Base-by-base conservation (phyloP, 768 basidiomycete species). In the Lactifluus piperatus region DNA sequence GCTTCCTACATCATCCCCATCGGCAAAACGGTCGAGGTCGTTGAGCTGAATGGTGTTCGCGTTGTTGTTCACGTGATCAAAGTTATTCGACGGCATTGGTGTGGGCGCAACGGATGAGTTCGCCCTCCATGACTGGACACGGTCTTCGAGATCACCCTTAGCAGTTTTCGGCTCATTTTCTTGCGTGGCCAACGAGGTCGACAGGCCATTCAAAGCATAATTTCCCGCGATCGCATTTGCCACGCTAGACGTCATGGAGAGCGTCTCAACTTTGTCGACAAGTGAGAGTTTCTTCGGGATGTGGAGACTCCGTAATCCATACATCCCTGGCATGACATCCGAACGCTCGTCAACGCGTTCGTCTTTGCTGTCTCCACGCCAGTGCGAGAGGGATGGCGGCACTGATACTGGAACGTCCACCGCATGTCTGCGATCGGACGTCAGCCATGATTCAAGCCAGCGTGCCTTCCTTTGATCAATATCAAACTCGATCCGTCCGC, bases 401-500 rank as follows among this genome's bases (percentile, higher is more conserved):
- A 71, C 71, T 30, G 75, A 72, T 36, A 75, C 69, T 27, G 74
- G 68, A 37, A 72, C 66, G 62, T 83, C 82, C 16, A 69, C 65
- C 24, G 71, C 62, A 39, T 80, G 75, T 61, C 77, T 66, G 53
- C 72, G 63, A 20, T 73, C 71, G 55, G 79, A 69, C n/a, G 78
- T 74, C 22, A 83, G 60, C 88, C 89, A 95, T 0, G 82, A 73
- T 18, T 81, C 73, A 65, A 84, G 88, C 92, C 92, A 94, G 29
- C 81, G 78, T 18, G 92, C 92, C 61, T 82, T 79, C 36, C 76
- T 74, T 47, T 80, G 60, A 72, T 94, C 92, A 47, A 94, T 80
- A 71, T 94, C 92, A 69, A 94, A 93, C 71, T 94, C 91, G 29
- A 95, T 79, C 29, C 80, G 83, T 5, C 89, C 93, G 45, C 81